A percentile compares a stretch with the other conserved stretches of the same genome.
These are phyloP conservation scores for Dovyalis caffra DNA, from an alignment of 345 rosid species.

Conservation along the genomic window DNA sequence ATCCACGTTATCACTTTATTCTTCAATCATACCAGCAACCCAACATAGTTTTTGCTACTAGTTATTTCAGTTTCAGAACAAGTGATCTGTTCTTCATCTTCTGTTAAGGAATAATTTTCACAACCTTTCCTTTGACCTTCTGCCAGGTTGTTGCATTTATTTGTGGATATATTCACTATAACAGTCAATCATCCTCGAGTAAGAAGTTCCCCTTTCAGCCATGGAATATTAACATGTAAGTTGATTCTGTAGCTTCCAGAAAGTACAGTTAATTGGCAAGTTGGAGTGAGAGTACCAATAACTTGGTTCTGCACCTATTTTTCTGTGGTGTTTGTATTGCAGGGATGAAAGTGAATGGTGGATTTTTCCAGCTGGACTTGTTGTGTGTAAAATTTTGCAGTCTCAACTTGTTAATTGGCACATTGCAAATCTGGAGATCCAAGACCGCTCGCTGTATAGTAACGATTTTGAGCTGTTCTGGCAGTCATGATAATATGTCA, in stretches of 20 bases:
- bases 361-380: slow-evolving; percentile 93
- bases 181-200: slow-evolving; percentile 57
- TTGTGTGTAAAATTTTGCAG: slow-evolving; percentile 80
- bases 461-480: slow-evolving; percentile 84
- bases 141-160: slow-evolving; percentile 79
- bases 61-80: not conserved
- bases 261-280: not conserved
- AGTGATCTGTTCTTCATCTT: not conserved
- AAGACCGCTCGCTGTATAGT: slow-evolving; percentile 97
- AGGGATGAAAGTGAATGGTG: slow-evolving; percentile 99
- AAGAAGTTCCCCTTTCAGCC: slow-evolving; percentile 75
- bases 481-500: slow-evolving; percentile 64
- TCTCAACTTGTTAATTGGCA: slow-evolving; percentile 96
- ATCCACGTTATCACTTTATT: not conserved
- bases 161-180: slow-evolving; percentile 87
- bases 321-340: slow-evolving; percentile 28
- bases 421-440: slow-evolving; percentile 94
- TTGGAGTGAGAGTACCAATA: not conserved
- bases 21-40: not conserved
- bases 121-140: slow-evolving; percentile 5
- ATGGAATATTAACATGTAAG: slow-evolving; percentile 99
- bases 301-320: slow-evolving; percentile 8
- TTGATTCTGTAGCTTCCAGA: slow-evolving; percentile 9
- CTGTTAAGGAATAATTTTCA: not conserved
- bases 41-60: not conserved